Base-by-base conservation (phyloP, 2,329 filamentous ascomycete genomes). In the Ophiocordyceps unilateralis region DNA sequence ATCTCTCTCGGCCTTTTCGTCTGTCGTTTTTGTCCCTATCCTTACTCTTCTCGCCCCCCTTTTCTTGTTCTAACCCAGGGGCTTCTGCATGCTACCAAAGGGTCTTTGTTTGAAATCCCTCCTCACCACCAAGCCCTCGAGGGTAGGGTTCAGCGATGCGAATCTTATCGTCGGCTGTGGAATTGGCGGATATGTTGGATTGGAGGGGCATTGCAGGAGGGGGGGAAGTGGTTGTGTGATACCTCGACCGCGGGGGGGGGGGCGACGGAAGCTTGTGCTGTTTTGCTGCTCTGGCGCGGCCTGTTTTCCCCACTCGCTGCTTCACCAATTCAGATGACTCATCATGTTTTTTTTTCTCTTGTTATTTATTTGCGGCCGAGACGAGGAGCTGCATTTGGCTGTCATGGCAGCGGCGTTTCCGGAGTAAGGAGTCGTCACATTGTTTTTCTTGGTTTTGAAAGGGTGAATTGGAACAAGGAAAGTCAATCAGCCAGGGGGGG, bases 401-500 rank as follows among this genome's bases (percentile, higher is more conserved):
- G 43, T 57, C 53, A 59, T 57, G 51, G 57, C 55, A 60, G 51
- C 45, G 58, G 58, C 51, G 58, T 57, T 55, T 49, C 46, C 43
- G 32, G 32, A 36, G 32, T 36, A 36, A 36, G 51, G 53, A 58
- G 47, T 55, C 51, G 49, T 49, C 51, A 48, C 32, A 36, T 36
- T 8, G 4, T 36, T 36, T 3, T 36, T 19, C 6, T 19, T 36
- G n/a, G 4, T 2, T 19, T 36, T 19, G 6, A 26, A 26, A n/a
- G n/a, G n/a, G n/a, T n/a, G n/a, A n/a, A n/a, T n/a, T n/a, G n/a
- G n/a, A n/a, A n/a, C n/a, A 26, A 26, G 23, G 23, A 26, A 26
- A 26, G 23, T 26, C 23, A 26, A 26, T 5, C 23, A 26, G 23
- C 23, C 23, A 26, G 23, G 15, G 6, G 32, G n/a, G 9, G 6